A percentile compares a stretch with the other conserved stretches of the same genome.
These are phyloP conservation scores for Hymenoscyphus linearis DNA, from an alignment of 2,329 filamentous ascomycete genomes.

Conservation along the genomic window DNA sequence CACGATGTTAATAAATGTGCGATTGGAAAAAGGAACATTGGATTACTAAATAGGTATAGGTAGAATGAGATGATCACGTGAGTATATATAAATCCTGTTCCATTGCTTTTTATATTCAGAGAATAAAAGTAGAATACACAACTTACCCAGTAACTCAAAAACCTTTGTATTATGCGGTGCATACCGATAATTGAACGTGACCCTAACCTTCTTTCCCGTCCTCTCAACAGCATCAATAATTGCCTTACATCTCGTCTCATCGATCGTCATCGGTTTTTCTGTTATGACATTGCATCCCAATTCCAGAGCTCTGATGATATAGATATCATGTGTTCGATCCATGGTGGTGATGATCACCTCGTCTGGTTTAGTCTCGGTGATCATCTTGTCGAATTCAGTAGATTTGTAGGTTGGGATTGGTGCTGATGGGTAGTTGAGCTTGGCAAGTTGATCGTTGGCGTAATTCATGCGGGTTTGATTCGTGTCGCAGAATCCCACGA, in stretches of 20 bases:
- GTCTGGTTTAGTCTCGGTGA: conserved; percentile 50
- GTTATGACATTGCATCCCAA: conserved; percentile 56
- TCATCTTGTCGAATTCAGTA: conserved; percentile 52
- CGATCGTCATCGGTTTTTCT: conserved; percentile 62
- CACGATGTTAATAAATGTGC: not conserved
- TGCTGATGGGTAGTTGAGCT: conserved; percentile 38
- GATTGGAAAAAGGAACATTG: too few relatives aligned
- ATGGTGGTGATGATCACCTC: conserved; percentile 60
- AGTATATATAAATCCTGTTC: not conserved
- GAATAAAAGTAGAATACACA: not conserved
- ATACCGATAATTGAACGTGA: conserved; percentile 61
- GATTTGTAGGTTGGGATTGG: conserved; percentile 50
- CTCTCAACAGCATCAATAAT: conserved; percentile 51
- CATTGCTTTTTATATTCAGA: not conserved
- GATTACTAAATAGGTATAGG: too few relatives aligned
- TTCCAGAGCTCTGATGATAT: conserved; percentile 55
- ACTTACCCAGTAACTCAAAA: conserved; percentile 41
- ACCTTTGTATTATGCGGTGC: conserved; percentile 61
- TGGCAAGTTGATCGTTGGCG: conserved; percentile 45
- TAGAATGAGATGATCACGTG: not conserved
- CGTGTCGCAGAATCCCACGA: conserved; percentile 55
- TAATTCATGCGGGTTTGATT: conserved; percentile 55
- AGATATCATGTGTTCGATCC: conserved; percentile 55
- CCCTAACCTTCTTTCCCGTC: conserved; percentile 45
- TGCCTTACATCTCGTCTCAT: conserved; percentile 46